Base-by-base conservation (phyloP, 2,329 filamentous ascomycete species). In the Alternaria solani region DNA sequence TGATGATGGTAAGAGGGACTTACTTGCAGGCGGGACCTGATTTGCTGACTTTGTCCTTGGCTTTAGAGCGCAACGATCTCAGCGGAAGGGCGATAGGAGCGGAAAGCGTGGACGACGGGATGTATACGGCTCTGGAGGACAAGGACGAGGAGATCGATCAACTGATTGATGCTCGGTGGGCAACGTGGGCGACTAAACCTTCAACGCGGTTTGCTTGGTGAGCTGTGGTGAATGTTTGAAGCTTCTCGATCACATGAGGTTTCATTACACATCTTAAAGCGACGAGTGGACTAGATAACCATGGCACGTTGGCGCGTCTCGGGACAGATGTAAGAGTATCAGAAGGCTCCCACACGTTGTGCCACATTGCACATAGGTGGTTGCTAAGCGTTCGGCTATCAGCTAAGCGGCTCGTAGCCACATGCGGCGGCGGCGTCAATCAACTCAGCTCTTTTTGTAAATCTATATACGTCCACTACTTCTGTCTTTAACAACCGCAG, bases 341-440 rank as follows among this genome's bases (percentile, higher is more conserved):
- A 25, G 25, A n/a, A 34, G 32, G 25, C 51, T 55, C 26, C 42
- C 16, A 48, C 57, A 48, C 34, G 57, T 57, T 52, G 14, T 30
- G 14, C 34, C 41, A 38, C 53, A 34, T 38, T 32, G 8, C n/a
- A 32, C 47, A 26, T 57, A 20, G 57, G 67, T 67, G 65, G 65
- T 49, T 51, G 54, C 32, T 65, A 42, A 49, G 62, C 39, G 53
- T 51, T 67, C 62, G 55, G 64, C 55, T 46, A 53, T 51, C 57
- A 23, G 20, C 20, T 23, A 23, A 23, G 20, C 20, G 20, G 20
- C 20, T 23, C 20, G 20, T 23, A 23, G 20, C 20, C 4, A 23
- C 20, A 23, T 23, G 20, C 20, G 20, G 20, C 20, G 20, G 20
- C 20, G 20, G 20, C 20, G 20, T 23, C 20, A 23, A 23, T 4